Percentiles rank a stretch among this genome's conserved stretches.
Conservation (phyloP, 1,284 basidiomycete genomes). For the Ceratobasidium sp. region DNA sequence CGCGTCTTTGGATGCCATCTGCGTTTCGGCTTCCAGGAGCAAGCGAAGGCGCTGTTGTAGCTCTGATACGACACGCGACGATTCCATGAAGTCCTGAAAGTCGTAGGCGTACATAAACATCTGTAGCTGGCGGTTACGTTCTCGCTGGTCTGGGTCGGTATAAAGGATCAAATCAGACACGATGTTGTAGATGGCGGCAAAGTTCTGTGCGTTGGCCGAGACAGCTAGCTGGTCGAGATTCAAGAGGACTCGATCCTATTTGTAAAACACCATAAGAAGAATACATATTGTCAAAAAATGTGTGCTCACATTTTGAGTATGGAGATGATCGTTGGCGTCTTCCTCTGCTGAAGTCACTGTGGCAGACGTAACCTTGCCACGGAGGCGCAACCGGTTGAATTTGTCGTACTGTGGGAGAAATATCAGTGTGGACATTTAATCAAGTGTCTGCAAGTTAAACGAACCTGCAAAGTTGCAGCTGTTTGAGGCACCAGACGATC, state of each 20-base stretch:
- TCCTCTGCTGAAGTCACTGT: slow-evolving; percentile 54
- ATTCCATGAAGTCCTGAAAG: slow-evolving; percentile 79
- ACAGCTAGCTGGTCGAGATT: slow-evolving; percentile 88
- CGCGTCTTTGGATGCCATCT: slow-evolving; percentile 54
- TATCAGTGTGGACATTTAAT: background rate
- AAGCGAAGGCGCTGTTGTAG: slow-evolving; percentile 81
- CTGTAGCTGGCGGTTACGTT: slow-evolving; percentile 80
- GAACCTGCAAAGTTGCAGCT: slow-evolving; percentile 70
- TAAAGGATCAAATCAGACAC: slow-evolving; percentile 90
- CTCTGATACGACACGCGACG: slow-evolving; percentile 74
- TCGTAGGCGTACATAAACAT: slow-evolving; percentile 91
- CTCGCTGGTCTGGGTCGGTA: slow-evolving; percentile 85
- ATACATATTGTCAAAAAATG: slow-evolving; percentile 13
- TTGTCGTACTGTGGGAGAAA: slow-evolving; percentile 78
- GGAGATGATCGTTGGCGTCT: slow-evolving; percentile 71
- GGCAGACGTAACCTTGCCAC: slow-evolving; percentile 72
- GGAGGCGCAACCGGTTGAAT: slow-evolving; percentile 90
- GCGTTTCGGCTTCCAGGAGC: slow-evolving; percentile 67
- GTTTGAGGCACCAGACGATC: slow-evolving; percentile 92
- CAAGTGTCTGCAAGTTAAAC: background rate
- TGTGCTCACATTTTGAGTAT: slow-evolving; percentile 75
- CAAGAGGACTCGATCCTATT: slow-evolving; percentile 81
- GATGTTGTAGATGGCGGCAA: slow-evolving; percentile 87
- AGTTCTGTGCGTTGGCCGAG: slow-evolving; percentile 88
- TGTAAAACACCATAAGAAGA: slow-evolving; percentile 29